Conservation (phyloP, 441 rosid species). For the Brassica hybrid region DNA sequence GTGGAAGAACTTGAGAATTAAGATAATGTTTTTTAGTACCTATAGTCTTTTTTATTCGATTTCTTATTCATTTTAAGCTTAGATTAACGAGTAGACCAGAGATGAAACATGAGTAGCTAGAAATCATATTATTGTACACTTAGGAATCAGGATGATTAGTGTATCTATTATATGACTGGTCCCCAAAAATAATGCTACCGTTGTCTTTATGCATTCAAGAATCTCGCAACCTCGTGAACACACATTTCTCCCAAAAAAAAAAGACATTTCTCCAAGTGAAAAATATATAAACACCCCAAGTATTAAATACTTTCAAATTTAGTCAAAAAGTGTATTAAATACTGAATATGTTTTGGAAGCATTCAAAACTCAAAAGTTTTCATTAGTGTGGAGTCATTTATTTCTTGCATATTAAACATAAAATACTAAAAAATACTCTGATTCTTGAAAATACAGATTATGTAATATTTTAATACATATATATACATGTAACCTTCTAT, state of each 20-base stretch:
- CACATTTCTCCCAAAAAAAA: too few species aligned
- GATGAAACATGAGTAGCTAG: background rate
- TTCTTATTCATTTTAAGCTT: background rate
- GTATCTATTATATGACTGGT: constrained; percentile 21
- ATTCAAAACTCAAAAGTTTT: background rate
- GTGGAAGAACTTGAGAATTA: constrained; percentile 33
- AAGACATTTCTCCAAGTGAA: constrained; percentile 1
- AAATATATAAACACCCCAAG: background rate
- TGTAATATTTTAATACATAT: background rate
- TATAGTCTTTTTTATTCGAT: background rate
- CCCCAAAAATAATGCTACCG: background rate
- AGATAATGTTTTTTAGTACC: constrained; percentile 27
- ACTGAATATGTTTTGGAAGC: background rate
- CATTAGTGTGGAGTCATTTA: background rate
- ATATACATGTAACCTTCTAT: background rate
- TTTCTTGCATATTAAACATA: too few species aligned
- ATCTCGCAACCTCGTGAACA: constrained; percentile 3
- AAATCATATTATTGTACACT: constrained; percentile 17
- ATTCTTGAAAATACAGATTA: background rate
- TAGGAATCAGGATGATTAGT: constrained; percentile 26
- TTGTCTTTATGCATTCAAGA: constrained; percentile 11
- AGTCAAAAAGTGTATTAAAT: background rate
- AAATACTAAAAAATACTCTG: background rate
- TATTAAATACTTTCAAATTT: background rate
- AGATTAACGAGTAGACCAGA: constrained; percentile 32